A percentile compares a stretch with the other conserved stretches of the same genome.
Conservation (phyloP, 495 filamentous ascomycete species). For the Penicillium diatomitis region DNA sequence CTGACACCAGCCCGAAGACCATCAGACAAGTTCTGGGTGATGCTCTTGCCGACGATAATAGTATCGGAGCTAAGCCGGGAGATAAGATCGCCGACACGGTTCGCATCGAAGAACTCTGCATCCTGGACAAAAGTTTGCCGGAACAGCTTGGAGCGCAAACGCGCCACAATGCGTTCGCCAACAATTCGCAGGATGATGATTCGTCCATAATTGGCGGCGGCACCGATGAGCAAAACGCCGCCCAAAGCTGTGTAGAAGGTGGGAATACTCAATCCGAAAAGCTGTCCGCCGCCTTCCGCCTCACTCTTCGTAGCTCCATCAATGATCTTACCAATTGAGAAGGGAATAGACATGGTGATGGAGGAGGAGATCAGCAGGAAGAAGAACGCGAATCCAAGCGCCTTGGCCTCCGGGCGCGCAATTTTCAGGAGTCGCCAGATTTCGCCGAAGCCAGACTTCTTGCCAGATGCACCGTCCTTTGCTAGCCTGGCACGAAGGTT, state of each 20-base stretch:
- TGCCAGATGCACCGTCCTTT: constrained; percentile 61
- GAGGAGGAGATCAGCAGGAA: constrained; percentile 79
- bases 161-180: constrained; percentile 85
- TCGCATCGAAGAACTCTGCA: constrained; percentile 98
- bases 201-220: constrained; percentile 83
- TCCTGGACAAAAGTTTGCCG: constrained; percentile 85
- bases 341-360: constrained; percentile 90
- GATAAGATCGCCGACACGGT: constrained; percentile 91
- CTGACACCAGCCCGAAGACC: constrained; percentile 82
- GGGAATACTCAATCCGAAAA: constrained; percentile 64
- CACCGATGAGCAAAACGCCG: constrained; percentile 60
- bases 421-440: constrained; percentile 84
- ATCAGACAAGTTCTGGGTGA: constrained; percentile 95
- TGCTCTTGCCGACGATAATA: constrained; percentile 94
- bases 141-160: constrained; percentile 83
- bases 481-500: constrained; percentile 80
- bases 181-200: constrained; percentile 93
- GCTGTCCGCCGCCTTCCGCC: constrained; percentile 36
- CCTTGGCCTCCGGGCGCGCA: constrained; percentile 71
- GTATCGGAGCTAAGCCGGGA: constrained; percentile 93
- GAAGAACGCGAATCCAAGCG: constrained; percentile 69
- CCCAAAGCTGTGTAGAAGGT: constrained; percentile 74
- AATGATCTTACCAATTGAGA: constrained; percentile 91
- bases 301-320: constrained; percentile 64
- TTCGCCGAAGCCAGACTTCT: constrained; percentile 60